phyloP scores from a whole-genome alignment of 2,329 filamentous ascomycete species.

The Pleoardoris graminearum region DNA sequence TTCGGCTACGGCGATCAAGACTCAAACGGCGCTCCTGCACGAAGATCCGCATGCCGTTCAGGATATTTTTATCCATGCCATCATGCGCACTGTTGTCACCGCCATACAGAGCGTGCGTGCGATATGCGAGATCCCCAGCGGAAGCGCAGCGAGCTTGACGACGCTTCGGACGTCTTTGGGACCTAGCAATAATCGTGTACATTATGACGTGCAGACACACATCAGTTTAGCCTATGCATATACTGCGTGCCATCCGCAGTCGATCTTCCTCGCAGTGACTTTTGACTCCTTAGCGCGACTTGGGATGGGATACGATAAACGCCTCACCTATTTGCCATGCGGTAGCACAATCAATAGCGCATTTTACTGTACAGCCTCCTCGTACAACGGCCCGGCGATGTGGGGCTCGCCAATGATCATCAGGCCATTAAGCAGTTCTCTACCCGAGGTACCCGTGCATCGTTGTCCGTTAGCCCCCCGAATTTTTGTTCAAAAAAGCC shows the following conservation, averaged over 20 bases:
- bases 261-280: not conserved
- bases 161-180: not conserved
- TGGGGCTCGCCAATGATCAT: not conserved
- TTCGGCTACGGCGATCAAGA: constrained; percentile 28
- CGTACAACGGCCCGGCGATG: not conserved
- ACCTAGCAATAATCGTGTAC: not conserved
- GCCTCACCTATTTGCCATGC: not conserved
- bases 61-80: constrained; percentile 5
- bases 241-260: not conserved
- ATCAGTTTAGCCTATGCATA: not conserved
- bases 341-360: not conserved
- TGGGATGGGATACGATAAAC: not conserved
- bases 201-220: not conserved
- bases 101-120: not conserved
- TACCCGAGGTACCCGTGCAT: not conserved
- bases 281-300: not conserved
- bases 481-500: too few relatives aligned
- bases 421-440: not conserved
- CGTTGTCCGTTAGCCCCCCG: too few relatives aligned
- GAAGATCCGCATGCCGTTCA: constrained; percentile 1
- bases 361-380: not conserved
- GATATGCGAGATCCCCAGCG: constrained; percentile 8
- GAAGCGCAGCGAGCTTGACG: not conserved
- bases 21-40: constrained; percentile 3
- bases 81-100: not conserved